Conservation (phyloP, 176 grass and related monocot species). For the Avena atlantica region DNA sequence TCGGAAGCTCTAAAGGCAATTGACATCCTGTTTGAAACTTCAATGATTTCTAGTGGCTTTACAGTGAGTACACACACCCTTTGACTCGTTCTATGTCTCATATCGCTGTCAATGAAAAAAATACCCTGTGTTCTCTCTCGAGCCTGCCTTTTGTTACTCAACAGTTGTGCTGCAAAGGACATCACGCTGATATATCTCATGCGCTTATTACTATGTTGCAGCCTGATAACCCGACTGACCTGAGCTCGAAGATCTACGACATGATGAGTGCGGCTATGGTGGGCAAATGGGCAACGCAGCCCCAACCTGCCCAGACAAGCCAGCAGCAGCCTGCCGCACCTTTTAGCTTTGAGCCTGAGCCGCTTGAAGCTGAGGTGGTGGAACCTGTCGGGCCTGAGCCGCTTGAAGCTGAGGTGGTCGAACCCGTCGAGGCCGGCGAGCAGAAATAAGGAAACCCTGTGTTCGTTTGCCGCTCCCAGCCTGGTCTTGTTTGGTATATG, state of each 20-base stretch:
- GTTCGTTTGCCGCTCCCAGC: neutral
- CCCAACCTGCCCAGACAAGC: conserved; percentile 11
- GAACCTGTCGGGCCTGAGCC: conserved; percentile 56
- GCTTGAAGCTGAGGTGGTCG: conserved; percentile 76
- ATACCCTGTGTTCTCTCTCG: neutral
- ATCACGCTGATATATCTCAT: neutral
- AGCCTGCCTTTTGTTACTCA: conserved; percentile 11
- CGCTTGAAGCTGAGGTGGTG: conserved; percentile 77
- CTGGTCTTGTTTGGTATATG: neutral
- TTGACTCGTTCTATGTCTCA: neutral
- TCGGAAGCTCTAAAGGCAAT: conserved; percentile 77
- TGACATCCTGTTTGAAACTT: conserved; percentile 91
- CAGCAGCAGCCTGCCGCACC: conserved; percentile 2
- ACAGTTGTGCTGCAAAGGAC: neutral
- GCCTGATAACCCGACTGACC: conserved; percentile 79
- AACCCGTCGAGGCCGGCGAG: conserved; percentile 44
- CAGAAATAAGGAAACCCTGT: conserved; percentile 56
- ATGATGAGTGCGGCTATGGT: conserved; percentile 80
- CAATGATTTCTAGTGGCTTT: conserved; percentile 96
- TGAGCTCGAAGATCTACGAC: conserved; percentile 89
- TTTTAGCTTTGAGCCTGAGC: conserved; percentile 40
- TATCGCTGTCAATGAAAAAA: neutral
- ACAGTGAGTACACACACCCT: conserved; percentile 57
- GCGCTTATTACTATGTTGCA: conserved; percentile 38
- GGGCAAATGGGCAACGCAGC: conserved; percentile 59